Conservation (phyloP, 345 rosid species). For the Microthlaspi erraticum region DNA sequence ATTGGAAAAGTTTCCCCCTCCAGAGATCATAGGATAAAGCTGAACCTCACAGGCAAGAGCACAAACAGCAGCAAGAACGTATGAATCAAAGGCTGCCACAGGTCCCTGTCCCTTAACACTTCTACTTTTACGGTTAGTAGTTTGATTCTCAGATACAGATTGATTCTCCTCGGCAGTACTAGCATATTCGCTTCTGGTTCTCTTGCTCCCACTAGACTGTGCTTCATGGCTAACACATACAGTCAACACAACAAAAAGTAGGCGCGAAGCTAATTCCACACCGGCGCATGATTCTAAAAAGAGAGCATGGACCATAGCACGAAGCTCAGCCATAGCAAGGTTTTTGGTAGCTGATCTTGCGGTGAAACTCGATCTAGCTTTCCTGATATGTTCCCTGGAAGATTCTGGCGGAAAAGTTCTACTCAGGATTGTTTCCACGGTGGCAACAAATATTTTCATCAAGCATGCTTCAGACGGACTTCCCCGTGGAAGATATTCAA, state of each 20-base stretch:
- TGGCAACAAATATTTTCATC: slow-evolving; percentile 95
- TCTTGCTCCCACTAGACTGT: slow-evolving; percentile 75
- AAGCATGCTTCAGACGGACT: slow-evolving; percentile 99
- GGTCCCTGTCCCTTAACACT: slow-evolving; percentile 84
- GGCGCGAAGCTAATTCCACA: slow-evolving; percentile 90
- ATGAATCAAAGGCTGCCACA: slow-evolving; percentile 95
- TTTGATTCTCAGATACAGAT: slow-evolving; percentile 45
- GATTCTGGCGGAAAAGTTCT: slow-evolving; percentile 85
- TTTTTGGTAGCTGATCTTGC: slow-evolving; percentile 77
- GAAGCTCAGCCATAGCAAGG: slow-evolving; percentile 95
- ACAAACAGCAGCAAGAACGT: slow-evolving; percentile 94
- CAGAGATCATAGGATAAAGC: slow-evolving; percentile 76
- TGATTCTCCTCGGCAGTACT: slow-evolving; percentile 51
- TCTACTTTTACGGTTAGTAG: slow-evolving; percentile 53
- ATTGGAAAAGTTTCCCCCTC: slow-evolving; percentile 55
- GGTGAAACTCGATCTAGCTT: slow-evolving; percentile 56
- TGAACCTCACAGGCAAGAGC: slow-evolving; percentile 98
- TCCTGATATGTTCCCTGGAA: slow-evolving; percentile 57
- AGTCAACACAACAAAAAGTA: slow-evolving; percentile 91
- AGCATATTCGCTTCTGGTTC: slow-evolving; percentile 62
- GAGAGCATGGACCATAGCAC: slow-evolving; percentile 95
- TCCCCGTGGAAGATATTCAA: slow-evolving; percentile 97
- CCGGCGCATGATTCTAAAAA: slow-evolving; percentile 91
- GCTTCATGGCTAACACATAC: slow-evolving; percentile 99
- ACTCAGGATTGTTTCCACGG: slow-evolving; percentile 87